Base-by-base conservation (phyloP, 192 early-diverging fungal species). In the Coemansia sp. region DNA sequence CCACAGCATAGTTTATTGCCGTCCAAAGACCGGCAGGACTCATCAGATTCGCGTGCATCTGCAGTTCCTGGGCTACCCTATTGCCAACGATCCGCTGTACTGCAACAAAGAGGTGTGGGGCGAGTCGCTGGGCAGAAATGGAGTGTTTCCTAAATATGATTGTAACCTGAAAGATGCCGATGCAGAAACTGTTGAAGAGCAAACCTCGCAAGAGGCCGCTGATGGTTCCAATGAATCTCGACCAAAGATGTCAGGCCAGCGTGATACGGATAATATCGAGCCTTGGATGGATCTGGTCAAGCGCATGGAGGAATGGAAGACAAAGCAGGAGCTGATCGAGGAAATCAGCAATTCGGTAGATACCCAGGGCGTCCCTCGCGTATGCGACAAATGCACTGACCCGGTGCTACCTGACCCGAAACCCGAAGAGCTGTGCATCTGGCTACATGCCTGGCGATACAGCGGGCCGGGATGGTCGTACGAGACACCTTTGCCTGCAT, bases 41-140 rank as follows among this genome's bases (percentile, higher is more conserved):
- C 97, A 99, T 62, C 97, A 99, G 80, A 97, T 99, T 64, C 89
- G 97, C 33, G 96, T 99, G 48, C 97, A 99, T 66, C 71, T 99
- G 32, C 93, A 94, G 78, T 95, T 88, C 67, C 84, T 99, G 0
- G 97, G 97, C 5, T 86, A 87, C 58, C 95, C 96, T 1, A 97
- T 99, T 59, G 93, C 90, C 20, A 97, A 99, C 67, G 97, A 99
- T 67, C 97, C 97, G 12, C 64, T 97, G 2, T 99, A 99, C 76
- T 85, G 88, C 52, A 87, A 88, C 72, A 52, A 67, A 10, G 85
- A 87, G 1, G 79, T 89, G 0, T 97, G 94, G 93, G 92, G 90
- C 17, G 17, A 56, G 8, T 45, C 67, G 0, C 65, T 87, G 56
- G 89, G 91, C 22, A 83, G 87, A 58, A 84, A 84, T 7, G 66